These are phyloP conservation scores for Umbelopsis isabellina DNA, from an alignment of 192 early-diverging fungal species.

Conservation along the genomic window DNA sequence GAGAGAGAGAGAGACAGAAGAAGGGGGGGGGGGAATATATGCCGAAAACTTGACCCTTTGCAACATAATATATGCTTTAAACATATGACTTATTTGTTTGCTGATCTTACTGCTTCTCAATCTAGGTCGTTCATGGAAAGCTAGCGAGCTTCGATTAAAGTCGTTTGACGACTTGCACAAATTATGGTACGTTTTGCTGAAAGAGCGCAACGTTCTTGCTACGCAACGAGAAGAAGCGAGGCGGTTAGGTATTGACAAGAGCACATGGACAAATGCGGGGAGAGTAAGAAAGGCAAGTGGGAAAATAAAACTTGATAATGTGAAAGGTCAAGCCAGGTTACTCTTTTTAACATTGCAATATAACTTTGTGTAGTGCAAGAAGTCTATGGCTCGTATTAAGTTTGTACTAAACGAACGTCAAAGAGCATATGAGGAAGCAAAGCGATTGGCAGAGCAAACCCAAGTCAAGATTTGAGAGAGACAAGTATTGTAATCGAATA, in stretches of 20 bases:
- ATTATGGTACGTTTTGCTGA: constrained; percentile 89
- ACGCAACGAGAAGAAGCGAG: constrained; percentile 71
- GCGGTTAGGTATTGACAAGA: constrained; percentile 55
- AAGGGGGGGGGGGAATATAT: no score
- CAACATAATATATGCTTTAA: no score
- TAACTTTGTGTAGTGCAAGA: constrained; percentile 63
- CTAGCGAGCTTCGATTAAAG: constrained; percentile 88
- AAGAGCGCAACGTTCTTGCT: constrained; percentile 83
- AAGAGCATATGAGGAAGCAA: constrained; percentile 58
- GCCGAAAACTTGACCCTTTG: no score
- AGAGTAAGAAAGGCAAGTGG: constrained; percentile 64
- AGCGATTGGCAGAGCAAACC: background rate
- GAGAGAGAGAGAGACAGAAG: no score
- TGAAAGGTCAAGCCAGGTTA: background rate
- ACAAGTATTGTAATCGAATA: background rate
- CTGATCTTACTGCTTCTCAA: background rate
- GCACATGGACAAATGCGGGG: constrained; percentile 63
- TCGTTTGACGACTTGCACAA: constrained; percentile 97
- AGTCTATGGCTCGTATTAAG: constrained; percentile 84
- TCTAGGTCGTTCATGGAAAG: constrained; percentile 85
- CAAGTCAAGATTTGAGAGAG: background rate
- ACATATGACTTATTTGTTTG: no score
- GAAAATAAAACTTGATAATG: background rate
- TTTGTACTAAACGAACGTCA: constrained; percentile 78
- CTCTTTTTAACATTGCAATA: constrained; percentile 6